Base-by-base conservation (phyloP, 257 asterid genomes). In the Solanum pimpinellifolium region DNA sequence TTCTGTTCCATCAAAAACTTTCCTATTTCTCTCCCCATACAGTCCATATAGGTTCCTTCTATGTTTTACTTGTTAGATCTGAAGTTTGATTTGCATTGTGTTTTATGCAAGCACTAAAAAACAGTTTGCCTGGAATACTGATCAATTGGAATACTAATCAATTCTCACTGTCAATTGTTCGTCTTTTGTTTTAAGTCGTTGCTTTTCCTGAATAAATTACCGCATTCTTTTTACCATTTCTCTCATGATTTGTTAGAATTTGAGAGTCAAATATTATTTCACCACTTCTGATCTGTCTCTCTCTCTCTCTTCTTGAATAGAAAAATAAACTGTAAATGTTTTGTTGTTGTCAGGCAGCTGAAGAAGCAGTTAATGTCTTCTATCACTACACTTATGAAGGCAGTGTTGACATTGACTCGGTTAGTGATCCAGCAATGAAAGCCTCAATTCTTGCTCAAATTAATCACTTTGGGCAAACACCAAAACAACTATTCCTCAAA, bases 341-440 rank as follows among this genome's bases (percentile, higher is more conserved):
- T 41, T 91, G 62, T 85, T 68, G 83, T 92, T 86, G 83, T 81
- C 94, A 97, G 99, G 97, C 97, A 86, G 99, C 99, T 29, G 99
- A 97, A 88, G 98, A 93, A 92, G 99, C 98, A 76, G 98, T 95
- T 81, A 97, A 97, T 88, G 99, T 97, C 86, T 97, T 97, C 95
- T 97, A 96, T 91, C 99, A 97, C 92, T 97, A 97, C 87, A 97
- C 99, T 62, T 97, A 97, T 23, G 99, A 97, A 90, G 99, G 99
- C 91, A 97, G 98, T 89, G 99, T 97, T 60, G 99, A 97, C 89
- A 97, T 97, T 39, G 99, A 97, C 94, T 93, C 99, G 4, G 98
- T 97, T 14, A 86, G 96, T 7, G 99, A 97, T 92, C 99, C 99
- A 25, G 97, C 99, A 35, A 93, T 97, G 99, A 97, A 97, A 90